Evolutionary conservation across 768 basidiomycete genomes (phyloP).

Genomic region (Trametes meyenii): DNA sequence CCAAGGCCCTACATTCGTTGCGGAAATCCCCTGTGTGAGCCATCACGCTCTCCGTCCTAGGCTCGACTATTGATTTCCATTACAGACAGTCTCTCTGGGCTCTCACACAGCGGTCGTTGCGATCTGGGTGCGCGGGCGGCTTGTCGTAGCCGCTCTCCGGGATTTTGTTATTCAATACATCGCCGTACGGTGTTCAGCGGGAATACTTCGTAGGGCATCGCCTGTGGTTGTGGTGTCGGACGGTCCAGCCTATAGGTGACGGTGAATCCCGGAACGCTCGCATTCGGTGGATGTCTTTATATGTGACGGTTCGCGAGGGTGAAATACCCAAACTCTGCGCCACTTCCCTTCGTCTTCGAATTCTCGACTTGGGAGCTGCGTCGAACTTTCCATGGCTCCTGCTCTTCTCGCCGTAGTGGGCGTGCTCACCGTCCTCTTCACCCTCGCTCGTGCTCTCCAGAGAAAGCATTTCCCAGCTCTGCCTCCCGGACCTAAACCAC

Average conservation of each 20-base stretch:
- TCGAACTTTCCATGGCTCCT: not conserved
- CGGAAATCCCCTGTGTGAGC: too few species aligned
- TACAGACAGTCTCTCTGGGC: too few species aligned
- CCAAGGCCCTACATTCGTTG: too few species aligned
- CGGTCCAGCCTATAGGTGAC: not conserved
- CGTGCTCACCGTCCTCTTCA: not conserved
- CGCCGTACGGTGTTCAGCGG: not conserved
- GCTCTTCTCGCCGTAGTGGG: not conserved
- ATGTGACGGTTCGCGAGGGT: not conserved
- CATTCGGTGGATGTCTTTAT: not conserved
- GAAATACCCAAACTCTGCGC: too few species aligned
- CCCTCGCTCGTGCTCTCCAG: not conserved
- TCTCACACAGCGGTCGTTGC: too few species aligned
- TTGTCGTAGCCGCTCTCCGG: too few species aligned
- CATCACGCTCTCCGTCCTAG: too few species aligned
- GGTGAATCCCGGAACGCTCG: not conserved
- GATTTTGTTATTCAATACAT: too few species aligned
- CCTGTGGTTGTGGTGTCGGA: not conserved
- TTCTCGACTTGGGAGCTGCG: not conserved
- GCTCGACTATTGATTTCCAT: too few species aligned
- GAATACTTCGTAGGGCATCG: not conserved
- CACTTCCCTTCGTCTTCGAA: not conserved
- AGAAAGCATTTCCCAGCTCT: constrained; percentile 20
- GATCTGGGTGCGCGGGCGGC: too few species aligned
- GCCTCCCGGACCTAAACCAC: constrained; percentile 70